Base-by-base conservation (phyloP, 805 yeast genomes). In the Kuraishia ogatae region DNA sequence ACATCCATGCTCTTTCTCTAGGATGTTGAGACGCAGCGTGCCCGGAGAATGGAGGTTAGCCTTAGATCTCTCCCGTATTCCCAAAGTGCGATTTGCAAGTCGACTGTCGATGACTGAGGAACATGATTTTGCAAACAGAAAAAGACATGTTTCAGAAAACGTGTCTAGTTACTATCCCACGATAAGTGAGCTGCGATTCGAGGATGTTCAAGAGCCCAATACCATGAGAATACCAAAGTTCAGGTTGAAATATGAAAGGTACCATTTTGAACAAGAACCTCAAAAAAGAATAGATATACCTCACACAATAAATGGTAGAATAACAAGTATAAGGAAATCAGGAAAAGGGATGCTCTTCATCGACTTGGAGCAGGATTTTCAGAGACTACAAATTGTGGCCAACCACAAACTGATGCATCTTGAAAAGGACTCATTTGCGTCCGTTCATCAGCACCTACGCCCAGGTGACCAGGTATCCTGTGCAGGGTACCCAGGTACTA, bases 401-500 rank as follows among this genome's bases (percentile, higher is more conserved):
- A 80, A 79, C 63, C 78, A 76, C 62, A 80, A 76, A 60, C 67
- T 76, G 55, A 69, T 79, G 71, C 70, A 67, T 0, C 39, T 78
- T 6, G 58, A 71, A 1, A 72, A 69, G 22, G 78, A 73, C 0
- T 75, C 74, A 48, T 84, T 83, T 58, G 62, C 64, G 2, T 58
- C 54, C 1, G 24, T 57, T 1, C 82, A 78, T 60, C 65, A 66
- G 2, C 64, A 70, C 29, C 69, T 90, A 47, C 75, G 85, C 51
- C 78, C 79, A 22, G 97, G 97, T 0, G 99, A 93, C 64, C 79
- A 77, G 50, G 71, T 93, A 2, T 70, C 80, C 7, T 81, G 85
- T 23, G 62, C 69, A 2, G 99, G 99, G 0, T 65, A 61, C 23
- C 91, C 97, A 0, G 89, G 93, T 24, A 66, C 79, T 2, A 89